A percentile compares a stretch with the other conserved stretches of the same genome.
These are phyloP conservation scores for Rhodotorula sp. DNA, from an alignment of 1,284 basidiomycete species.

Conservation along the genomic window DNA sequence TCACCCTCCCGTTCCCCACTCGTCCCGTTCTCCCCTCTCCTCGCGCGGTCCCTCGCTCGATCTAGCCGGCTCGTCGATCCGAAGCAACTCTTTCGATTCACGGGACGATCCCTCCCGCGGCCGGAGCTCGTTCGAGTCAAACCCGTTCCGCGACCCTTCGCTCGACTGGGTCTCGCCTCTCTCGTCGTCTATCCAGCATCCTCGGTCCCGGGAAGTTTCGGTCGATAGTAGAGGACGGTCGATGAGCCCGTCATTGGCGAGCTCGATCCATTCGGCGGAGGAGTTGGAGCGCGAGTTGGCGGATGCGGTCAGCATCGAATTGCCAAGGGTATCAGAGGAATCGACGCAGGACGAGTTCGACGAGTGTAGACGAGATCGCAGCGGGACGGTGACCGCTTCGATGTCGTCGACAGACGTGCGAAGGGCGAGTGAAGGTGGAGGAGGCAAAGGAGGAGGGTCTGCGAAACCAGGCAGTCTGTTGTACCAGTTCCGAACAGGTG, in stretches of 20 bases:
- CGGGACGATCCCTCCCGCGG: neutral
- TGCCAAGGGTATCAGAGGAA: constrained; percentile 9
- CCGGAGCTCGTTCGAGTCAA: neutral
- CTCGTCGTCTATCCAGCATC: too few relatives aligned
- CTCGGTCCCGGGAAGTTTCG: neutral
- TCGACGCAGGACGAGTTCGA: neutral
- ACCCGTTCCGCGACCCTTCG: constrained; percentile 19
- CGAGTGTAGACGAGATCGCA: neutral
- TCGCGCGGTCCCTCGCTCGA: constrained; percentile 20
- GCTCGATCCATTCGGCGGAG: neutral
- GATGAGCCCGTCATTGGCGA: neutral
- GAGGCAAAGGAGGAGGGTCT: neutral
- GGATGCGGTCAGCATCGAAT: constrained; percentile 16
- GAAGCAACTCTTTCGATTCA: neutral
- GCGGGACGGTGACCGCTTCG: neutral
- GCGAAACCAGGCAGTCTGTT: constrained; percentile 2
- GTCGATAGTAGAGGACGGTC: neutral
- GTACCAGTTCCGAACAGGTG: constrained; percentile 26
- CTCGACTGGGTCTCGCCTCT: constrained; percentile 7
- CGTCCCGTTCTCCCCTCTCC: neutral
- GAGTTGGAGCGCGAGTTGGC: constrained; percentile 18
- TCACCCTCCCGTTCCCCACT: neutral
- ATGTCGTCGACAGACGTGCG: neutral
- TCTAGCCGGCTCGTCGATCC: neutral
- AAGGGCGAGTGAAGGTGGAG: neutral